A percentile compares a stretch with the other conserved stretches of the same genome.
phyloP scores from a whole-genome alignment of 495 filamentous ascomycete genomes.

The Amphirosellinia nigrospora region DNA sequence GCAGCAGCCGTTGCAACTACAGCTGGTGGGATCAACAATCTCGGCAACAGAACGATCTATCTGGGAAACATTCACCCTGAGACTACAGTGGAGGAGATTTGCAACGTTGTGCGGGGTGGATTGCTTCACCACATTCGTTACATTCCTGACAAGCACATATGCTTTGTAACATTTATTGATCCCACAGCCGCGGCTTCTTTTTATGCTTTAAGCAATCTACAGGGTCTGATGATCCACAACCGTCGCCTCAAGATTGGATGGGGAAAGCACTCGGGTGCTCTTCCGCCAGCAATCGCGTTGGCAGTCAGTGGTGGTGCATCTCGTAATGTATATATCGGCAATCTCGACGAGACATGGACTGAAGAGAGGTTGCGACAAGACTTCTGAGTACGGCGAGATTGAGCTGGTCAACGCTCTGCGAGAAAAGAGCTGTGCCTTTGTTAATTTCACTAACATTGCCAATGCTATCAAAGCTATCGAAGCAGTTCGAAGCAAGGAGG shows the following conservation, averaged over 20 bases:
- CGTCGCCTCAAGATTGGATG: conserved; percentile 97
- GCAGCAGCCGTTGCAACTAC: conserved; percentile 96
- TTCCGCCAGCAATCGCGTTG: conserved; percentile 94
- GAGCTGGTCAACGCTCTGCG: conserved; percentile 95
- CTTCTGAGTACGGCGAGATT: conserved; percentile 98
- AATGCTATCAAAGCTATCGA: conserved; percentile 99
- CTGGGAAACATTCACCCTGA: conserved; percentile 98
- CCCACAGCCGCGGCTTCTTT: conserved; percentile 97
- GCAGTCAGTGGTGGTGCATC: conserved; percentile 96
- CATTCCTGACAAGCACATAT: conserved; percentile 99
- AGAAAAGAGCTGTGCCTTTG: conserved; percentile 99
- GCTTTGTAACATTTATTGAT: conserved; percentile 99
- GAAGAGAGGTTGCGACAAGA: conserved; percentile 96
- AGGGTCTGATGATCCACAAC: conserved; percentile 99
- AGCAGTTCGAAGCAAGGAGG: conserved; percentile 89
- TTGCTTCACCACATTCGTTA: conserved; percentile 97
- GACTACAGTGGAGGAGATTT: conserved; percentile 98
- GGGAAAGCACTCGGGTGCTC: conserved; percentile 98
- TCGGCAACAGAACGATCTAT: conserved; percentile 97
- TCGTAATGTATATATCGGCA: conserved; percentile 96
- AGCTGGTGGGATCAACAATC: conserved; percentile 93
- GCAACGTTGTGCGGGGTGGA: conserved; percentile 93
- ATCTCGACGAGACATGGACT: conserved; percentile 94
- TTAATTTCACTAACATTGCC: conserved; percentile 99
- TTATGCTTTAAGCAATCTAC: conserved; percentile 94